Evolutionary conservation across 2,329 filamentous ascomycete genomes (phyloP), one percentile per base, ranked within the genome.

Genomic region (Pseudogymnoascus sp.): DNA sequence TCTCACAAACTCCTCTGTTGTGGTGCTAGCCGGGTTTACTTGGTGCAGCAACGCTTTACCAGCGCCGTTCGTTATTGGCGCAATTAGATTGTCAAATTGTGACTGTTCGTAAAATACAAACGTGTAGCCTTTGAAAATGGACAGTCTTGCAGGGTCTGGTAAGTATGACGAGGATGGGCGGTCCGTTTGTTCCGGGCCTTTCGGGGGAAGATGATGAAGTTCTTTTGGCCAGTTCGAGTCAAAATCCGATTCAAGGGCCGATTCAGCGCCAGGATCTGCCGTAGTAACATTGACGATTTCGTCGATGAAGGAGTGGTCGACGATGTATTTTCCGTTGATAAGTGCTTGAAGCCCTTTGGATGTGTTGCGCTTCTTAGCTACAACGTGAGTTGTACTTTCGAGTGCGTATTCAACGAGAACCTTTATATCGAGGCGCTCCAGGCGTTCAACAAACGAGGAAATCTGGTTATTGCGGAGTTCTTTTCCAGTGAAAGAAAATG

Each of bases 401-500:
- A 81, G 77, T 25, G 89, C 77, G 73, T 91, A 97, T 3, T 92
- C 87, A 44, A 84, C 80, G 12, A 89, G 78, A 12, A 91, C 87
- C 74, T 97, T 97, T 74, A 97, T 87, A 71, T 96, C 94, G n/a
- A 96, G 80, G 48, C 87, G 84, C 71, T 95, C 91, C 15, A 97
- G 83, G 61, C 81, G 81, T 33, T 82, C 77, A 65, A 84, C 84
- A 27, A 92, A 81, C 15, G 78, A 78, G 1, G 78, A 76, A 61
- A 92, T 79, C 1, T 87, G 84, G 68, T 88, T 84, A 64, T 80
- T 79, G 66, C 87, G 90, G 35, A 87, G 76, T 68, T 91, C 87
- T 67, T 88, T 89, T 62, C 81, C 83, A 6, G 87, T 86, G 63
- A 90, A 88, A 1, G 89, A 90, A 71, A 94, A 93, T 44, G 86